phyloP scores from a whole-genome alignment of 2,329 filamentous ascomycete species.

The Acephala macrosclerotiorum region DNA sequence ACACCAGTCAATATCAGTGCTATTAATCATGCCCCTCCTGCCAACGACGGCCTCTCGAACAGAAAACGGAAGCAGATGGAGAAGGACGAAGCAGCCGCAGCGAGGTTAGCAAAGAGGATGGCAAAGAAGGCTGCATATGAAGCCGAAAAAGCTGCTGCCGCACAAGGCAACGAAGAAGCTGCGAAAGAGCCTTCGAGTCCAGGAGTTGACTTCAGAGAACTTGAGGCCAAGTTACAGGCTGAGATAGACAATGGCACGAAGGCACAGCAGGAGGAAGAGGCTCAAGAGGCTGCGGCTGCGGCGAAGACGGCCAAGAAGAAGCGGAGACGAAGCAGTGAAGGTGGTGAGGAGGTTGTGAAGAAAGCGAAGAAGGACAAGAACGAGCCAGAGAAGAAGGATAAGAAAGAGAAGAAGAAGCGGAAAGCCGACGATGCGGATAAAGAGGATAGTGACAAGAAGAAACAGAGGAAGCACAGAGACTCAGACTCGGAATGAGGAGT shows the following conservation, averaged over 20 bases:
- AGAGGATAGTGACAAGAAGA: slow-evolving; percentile 20
- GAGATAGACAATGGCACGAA: slow-evolving; percentile 34
- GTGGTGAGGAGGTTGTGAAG: slow-evolving; percentile 18
- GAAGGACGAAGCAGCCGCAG: slow-evolving; percentile 55
- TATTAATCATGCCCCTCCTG: neutral
- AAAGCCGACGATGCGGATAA: slow-evolving; percentile 23
- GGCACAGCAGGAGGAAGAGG: slow-evolving; percentile 24
- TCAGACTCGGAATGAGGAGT: neutral
- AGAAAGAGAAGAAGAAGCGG: slow-evolving; percentile 27
- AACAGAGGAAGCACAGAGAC: slow-evolving; percentile 12
- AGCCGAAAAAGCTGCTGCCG: slow-evolving; percentile 18
- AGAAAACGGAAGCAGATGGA: slow-evolving; percentile 43
- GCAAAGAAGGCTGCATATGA: slow-evolving; percentile 22
- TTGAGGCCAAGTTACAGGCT: slow-evolving; percentile 35
- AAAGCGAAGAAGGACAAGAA: slow-evolving; percentile 28
- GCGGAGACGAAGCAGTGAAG: slow-evolving; percentile 29
- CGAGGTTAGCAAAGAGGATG: slow-evolving; percentile 71
- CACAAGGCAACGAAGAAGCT: neutral
- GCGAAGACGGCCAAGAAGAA: slow-evolving; percentile 28
- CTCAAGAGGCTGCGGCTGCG: slow-evolving; percentile 13
- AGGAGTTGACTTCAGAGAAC: slow-evolving; percentile 33
- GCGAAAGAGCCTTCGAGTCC: slow-evolving; percentile 7
- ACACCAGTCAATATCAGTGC: slow-evolving; percentile 29
- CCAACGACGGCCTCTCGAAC: slow-evolving; percentile 23
- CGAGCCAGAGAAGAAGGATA: slow-evolving; percentile 26